A percentile compares a stretch with the other conserved stretches of the same genome.
Evolutionary conservation across 78 protist species (phyloP).

Genomic region (Dictyostelium capitatum): DNA sequence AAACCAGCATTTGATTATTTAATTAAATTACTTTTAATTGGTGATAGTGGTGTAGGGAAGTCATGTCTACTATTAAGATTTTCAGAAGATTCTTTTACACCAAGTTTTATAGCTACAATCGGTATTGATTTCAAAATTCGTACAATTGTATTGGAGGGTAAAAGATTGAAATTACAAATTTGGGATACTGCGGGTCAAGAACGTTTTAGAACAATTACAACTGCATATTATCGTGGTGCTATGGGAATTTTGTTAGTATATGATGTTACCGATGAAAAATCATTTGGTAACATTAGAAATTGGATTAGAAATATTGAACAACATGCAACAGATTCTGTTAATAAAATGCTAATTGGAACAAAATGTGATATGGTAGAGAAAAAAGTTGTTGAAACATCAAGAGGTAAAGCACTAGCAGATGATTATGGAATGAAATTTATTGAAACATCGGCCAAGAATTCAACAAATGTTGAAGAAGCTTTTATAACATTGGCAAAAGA

Average conservation of each 20-base stretch:
- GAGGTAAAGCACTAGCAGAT: slow-evolving; percentile 94
- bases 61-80: background rate
- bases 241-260: slow-evolving; percentile 96
- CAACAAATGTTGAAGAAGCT: slow-evolving; percentile 98
- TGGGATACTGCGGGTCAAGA: slow-evolving; percentile 52
- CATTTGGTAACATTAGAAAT: slow-evolving; percentile 94
- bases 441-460: slow-evolving; percentile 97
- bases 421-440: slow-evolving; percentile 93
- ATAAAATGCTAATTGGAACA: slow-evolving; percentile 96
- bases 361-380: slow-evolving; percentile 92
- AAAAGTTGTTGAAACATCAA: slow-evolving; percentile 87
- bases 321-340: slow-evolving; percentile 93
- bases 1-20: no score
- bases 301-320: slow-evolving; percentile 92
- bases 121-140: background rate
- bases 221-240: slow-evolving; percentile 96
- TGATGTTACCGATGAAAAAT: slow-evolving; percentile 93
- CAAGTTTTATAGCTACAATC: background rate
- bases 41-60: background rate
- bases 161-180: background rate
- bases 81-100: background rate
- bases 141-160: background rate
- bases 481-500: slow-evolving; percentile 78
- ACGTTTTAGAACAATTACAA: slow-evolving; percentile 89
- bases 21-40: background rate